A percentile compares a stretch with the other conserved stretches of the same genome.
Evolutionary conservation across 2,329 filamentous ascomycete genomes (phyloP).

Genomic region (Colletotrichum sidae): DNA sequence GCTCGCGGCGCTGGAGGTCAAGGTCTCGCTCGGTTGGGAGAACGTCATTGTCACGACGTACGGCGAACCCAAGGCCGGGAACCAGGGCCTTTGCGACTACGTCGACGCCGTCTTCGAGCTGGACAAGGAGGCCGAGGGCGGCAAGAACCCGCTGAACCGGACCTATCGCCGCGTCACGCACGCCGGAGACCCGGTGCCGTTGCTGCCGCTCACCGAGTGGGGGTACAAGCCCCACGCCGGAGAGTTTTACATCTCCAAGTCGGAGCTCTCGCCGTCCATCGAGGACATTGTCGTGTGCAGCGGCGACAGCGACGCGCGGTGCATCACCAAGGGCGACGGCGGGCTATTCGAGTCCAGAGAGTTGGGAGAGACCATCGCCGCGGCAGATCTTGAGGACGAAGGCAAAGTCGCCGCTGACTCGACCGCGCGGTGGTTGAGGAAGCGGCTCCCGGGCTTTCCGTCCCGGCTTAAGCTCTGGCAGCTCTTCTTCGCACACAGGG

Average conservation of each 20-base stretch:
- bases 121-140: constrained; percentile 42
- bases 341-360: constrained; percentile 43
- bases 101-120: constrained; percentile 66
- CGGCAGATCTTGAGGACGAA: background rate
- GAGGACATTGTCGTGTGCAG: constrained; percentile 78
- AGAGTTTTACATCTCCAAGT: constrained; percentile 86
- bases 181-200: constrained; percentile 85
- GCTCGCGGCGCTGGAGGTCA: constrained; percentile 85
- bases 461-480: constrained; percentile 84
- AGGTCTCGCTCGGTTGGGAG: constrained; percentile 76
- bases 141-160: constrained; percentile 39
- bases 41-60: constrained; percentile 88
- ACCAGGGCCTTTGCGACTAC: constrained; percentile 65
- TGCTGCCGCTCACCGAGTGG: constrained; percentile 89
- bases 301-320: constrained; percentile 77
- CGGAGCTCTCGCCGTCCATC: constrained; percentile 73
- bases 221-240: constrained; percentile 87
- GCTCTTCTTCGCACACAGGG: constrained; percentile 90
- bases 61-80: constrained; percentile 82
- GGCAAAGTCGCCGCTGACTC: background rate
- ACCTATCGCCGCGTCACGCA: constrained; percentile 86
- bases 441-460: constrained; percentile 61
- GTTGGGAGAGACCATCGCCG: constrained; percentile 30
- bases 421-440: constrained; percentile 55
- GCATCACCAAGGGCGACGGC: constrained; percentile 72